These are phyloP conservation scores for Remersonia thermophila DNA, from an alignment of 2,329 filamentous ascomycete species.

Conservation along the genomic window DNA sequence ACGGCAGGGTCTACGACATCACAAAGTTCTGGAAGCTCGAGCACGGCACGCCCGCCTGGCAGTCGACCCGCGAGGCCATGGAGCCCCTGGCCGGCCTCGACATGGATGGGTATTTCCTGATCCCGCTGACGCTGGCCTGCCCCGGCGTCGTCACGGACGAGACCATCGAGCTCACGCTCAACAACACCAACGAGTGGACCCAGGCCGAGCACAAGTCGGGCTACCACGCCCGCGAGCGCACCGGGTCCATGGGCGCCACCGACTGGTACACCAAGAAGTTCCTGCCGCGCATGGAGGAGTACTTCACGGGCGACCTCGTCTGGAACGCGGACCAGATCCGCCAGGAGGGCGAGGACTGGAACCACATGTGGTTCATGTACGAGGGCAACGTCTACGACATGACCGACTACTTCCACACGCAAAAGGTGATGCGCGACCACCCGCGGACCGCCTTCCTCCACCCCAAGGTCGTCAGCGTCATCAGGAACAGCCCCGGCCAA, in stretches of 20 bases:
- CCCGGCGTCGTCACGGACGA: slow-evolving; percentile 54
- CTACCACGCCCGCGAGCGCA: slow-evolving; percentile 39
- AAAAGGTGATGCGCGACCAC: slow-evolving; percentile 42
- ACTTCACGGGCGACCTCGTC: slow-evolving; percentile 78
- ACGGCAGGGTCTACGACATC: slow-evolving; percentile 84
- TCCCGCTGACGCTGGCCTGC: slow-evolving; percentile 65
- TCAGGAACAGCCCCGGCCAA: slow-evolving; percentile 63
- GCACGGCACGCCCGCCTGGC: slow-evolving; percentile 62
- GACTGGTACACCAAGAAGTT: slow-evolving; percentile 73
- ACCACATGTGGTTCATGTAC: slow-evolving; percentile 70
- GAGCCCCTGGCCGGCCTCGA: slow-evolving; percentile 63
- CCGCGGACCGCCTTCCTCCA: slow-evolving; percentile 61
- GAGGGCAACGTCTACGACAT: slow-evolving; percentile 72
- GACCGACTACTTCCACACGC: slow-evolving; percentile 80
- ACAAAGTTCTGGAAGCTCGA: slow-evolving; percentile 74
- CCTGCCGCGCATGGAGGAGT: slow-evolving; percentile 67
- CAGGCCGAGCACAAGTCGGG: slow-evolving; percentile 62
- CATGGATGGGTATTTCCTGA: slow-evolving; percentile 74
- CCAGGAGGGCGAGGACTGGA: slow-evolving; percentile 51
- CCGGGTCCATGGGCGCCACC: slow-evolving; percentile 44
- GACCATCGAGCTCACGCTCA: slow-evolving; percentile 34
- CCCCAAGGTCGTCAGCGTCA: slow-evolving; percentile 48
- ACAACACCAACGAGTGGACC: slow-evolving; percentile 22
- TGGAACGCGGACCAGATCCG: slow-evolving; percentile 48
- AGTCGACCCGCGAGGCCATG: slow-evolving; percentile 56